These are phyloP conservation scores for Stagonosporopsis tanaceti DNA, from an alignment of 2,329 filamentous ascomycete species.

Conservation along the genomic window DNA sequence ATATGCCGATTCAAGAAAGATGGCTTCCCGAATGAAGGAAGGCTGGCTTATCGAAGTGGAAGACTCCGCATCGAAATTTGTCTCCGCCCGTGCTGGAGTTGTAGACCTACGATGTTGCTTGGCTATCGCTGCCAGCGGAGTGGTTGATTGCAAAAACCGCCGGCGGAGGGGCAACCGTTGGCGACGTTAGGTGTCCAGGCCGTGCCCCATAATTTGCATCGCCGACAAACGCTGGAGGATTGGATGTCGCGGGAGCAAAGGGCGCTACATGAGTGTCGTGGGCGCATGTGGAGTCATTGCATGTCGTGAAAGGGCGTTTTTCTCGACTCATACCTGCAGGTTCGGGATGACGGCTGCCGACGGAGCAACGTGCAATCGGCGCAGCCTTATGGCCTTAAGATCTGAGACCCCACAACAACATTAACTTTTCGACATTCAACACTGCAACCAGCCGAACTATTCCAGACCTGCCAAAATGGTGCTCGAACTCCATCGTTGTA, in stretches of 20 bases:
- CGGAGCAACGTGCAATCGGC: slow-evolving; percentile 8
- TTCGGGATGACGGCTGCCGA: neutral
- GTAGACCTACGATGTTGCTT: neutral
- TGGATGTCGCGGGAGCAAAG: neutral
- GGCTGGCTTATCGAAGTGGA: neutral
- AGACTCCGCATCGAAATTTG: neutral
- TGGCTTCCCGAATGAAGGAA: neutral
- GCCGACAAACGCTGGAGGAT: neutral
- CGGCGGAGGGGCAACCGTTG: neutral
- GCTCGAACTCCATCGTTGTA: slow-evolving; percentile 43
- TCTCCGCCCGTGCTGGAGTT: neutral
- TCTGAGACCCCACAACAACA: neutral
- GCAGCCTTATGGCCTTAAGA: slow-evolving; percentile 11
- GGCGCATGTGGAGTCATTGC: slow-evolving; percentile 2
- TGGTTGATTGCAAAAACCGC: neutral
- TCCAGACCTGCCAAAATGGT: slow-evolving; percentile 33
- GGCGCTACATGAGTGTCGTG: neutral
- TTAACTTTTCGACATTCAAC: too few relatives aligned
- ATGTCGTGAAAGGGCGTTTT: slow-evolving; percentile 12
- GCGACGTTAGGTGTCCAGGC: neutral
- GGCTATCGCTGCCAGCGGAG: neutral
- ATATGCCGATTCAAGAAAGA: neutral
- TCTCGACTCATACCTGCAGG: neutral
- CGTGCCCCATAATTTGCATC: slow-evolving; percentile 3
- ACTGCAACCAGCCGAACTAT: neutral